Percentiles rank a stretch among this genome's conserved stretches.
Conservation (phyloP, 106 monocot genomes). For the Dendrobium nobile region DNA sequence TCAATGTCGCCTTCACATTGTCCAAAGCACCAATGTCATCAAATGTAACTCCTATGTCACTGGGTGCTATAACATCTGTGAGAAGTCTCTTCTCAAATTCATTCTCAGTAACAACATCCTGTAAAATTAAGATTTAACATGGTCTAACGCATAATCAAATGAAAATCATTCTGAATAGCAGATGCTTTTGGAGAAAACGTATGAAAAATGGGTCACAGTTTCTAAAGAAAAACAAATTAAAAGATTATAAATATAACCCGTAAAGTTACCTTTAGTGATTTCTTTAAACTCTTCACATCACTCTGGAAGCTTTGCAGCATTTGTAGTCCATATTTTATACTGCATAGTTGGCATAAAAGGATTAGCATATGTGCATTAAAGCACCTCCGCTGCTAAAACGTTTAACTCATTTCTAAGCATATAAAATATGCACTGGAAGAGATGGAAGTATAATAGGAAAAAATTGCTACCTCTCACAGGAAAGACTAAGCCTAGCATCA, state of each 20-base stretch:
- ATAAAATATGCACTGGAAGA: not conserved
- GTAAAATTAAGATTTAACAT: constrained; percentile 6
- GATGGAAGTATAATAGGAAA: not conserved
- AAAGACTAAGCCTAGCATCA: constrained; percentile 40
- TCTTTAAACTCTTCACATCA: constrained; percentile 8
- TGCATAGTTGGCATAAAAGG: not conserved
- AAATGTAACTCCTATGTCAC: constrained; percentile 97
- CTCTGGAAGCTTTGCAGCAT: constrained; percentile 11
- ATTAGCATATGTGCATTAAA: constrained; percentile 1
- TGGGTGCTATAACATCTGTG: constrained; percentile 87
- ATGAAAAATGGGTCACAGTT: not conserved
- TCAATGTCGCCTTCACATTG: constrained; percentile 94
- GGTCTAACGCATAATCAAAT: not conserved
- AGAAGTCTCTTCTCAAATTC: constrained; percentile 98
- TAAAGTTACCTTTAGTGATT: constrained; percentile 7
- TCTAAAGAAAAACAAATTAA: not conserved
- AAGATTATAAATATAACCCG: not conserved
- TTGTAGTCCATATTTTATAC: constrained; percentile 8
- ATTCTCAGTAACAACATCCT: constrained; percentile 98
- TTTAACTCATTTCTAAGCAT: not conserved
- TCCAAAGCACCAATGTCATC: constrained; percentile 96
- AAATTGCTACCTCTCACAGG: constrained; percentile 2
- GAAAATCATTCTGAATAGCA: not conserved
- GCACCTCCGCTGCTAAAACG: not conserved
- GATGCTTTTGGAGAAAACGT: not conserved